Conservation (phyloP, 768 basidiomycete genomes). For the Pleurotus platypus region DNA sequence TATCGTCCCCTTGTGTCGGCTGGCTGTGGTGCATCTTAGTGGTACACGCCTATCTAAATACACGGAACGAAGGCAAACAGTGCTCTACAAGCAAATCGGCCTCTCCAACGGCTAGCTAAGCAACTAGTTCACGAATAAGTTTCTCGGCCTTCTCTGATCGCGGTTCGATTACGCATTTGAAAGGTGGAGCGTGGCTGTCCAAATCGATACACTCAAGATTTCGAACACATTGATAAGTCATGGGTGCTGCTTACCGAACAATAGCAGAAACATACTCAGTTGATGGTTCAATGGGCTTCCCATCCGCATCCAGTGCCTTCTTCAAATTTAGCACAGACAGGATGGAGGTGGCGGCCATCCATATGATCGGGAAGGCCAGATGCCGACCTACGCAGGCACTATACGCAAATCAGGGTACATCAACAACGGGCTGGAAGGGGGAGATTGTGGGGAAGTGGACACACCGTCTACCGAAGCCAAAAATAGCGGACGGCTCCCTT, state of each 20-base stretch:
- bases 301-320: conserved; percentile 11
- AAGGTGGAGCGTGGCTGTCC: conserved; percentile 13
- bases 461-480: conserved; percentile 32
- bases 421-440: background rate
- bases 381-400: conserved; percentile 9
- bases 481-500: conserved; percentile 31
- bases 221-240: no score
- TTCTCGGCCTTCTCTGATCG: conserved; percentile 11
- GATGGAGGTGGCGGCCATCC: conserved; percentile 8
- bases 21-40: no score
- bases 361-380: conserved; percentile 3
- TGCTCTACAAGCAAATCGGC: no score
- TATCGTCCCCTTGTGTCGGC: no score
- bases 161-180: conserved; percentile 15
- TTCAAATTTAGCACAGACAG: conserved; percentile 8
- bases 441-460: background rate
- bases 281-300: background rate
- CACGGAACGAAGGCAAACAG: no score
- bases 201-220: background rate
- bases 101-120: no score
- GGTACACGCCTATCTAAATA: no score
- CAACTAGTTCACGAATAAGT: conserved; percentile 12
- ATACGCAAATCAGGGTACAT: background rate
- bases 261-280: conserved; percentile 9
- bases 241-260: conserved; percentile 8